A percentile compares a stretch with the other conserved stretches of the same genome.
Conservation (phyloP, 1,139 yeast genomes). For the Kurtzmaniella quercitrusa region DNA sequence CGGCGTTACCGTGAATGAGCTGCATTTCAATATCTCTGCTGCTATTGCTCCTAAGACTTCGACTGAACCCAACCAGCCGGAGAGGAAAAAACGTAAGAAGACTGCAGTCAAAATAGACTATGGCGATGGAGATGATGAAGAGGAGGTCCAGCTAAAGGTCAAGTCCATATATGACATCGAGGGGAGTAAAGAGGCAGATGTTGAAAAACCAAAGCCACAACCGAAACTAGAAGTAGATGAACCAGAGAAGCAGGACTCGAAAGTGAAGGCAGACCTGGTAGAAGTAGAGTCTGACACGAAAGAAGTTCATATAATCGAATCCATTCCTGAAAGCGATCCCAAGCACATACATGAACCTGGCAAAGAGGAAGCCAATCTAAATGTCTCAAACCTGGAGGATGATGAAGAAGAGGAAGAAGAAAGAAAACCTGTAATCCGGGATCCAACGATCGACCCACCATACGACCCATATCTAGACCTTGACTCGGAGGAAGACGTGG, state of each 20-base stretch:
- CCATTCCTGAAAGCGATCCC: no score
- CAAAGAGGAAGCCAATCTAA: neutral
- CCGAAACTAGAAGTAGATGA: no score
- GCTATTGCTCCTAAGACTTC: neutral
- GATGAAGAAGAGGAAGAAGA: neutral
- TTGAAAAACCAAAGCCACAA: conserved; percentile 7
- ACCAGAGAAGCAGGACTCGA: neutral
- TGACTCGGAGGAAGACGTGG: conserved; percentile 5
- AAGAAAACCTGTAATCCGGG: conserved; percentile 10
- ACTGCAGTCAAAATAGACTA: conserved; percentile 17
- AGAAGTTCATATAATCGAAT: no score
- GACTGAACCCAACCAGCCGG: conserved; percentile 4
- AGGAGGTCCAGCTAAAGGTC: conserved; percentile 10
- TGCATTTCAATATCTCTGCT: conserved; percentile 49
- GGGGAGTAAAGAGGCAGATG: conserved; percentile 20
- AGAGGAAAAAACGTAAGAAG: conserved; percentile 8
- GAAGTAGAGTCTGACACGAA: no score
- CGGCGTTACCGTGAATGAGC: conserved; percentile 37
- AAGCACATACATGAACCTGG: no score
- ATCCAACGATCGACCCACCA: conserved; percentile 23
- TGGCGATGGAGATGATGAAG: conserved; percentile 6
- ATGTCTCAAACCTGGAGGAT: neutral
- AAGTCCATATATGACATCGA: conserved; percentile 9
- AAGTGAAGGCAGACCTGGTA: no score
- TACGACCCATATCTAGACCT: conserved; percentile 25